Conservation (phyloP, 2,329 filamentous ascomycete species). For the Aspergillus ochraceoroseus region DNA sequence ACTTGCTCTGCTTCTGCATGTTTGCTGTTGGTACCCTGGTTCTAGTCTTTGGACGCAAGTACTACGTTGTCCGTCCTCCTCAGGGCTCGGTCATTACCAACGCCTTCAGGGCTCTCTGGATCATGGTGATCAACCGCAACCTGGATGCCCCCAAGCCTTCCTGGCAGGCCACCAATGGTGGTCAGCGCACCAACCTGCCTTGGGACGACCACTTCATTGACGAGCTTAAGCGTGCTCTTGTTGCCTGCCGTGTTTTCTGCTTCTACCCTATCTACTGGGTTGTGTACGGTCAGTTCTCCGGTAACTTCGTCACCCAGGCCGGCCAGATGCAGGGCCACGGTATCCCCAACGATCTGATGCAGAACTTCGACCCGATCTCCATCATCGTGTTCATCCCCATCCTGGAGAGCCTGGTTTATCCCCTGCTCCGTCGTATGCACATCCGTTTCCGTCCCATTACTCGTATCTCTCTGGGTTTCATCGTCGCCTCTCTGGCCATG, state of each 20-base stretch:
- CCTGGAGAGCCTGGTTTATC: conserved; percentile 65
- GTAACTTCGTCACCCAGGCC: conserved; percentile 63
- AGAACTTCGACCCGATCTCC: conserved; percentile 70
- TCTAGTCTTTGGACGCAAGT: conserved; percentile 46
- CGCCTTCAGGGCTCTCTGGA: conserved; percentile 58
- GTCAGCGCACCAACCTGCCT: conserved; percentile 39
- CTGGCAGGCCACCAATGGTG: conserved; percentile 54
- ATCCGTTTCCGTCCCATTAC: conserved; percentile 70
- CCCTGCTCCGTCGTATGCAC: conserved; percentile 57
- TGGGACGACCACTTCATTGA: conserved; percentile 70
- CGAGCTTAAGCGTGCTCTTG: conserved; percentile 61
- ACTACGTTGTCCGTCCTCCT: conserved; percentile 47
- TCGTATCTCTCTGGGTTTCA: conserved; percentile 67
- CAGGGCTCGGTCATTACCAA: conserved; percentile 62
- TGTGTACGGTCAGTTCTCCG: conserved; percentile 63
- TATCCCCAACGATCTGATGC: conserved; percentile 71
- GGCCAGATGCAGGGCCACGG: conserved; percentile 60
- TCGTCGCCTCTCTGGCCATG: conserved; percentile 59
- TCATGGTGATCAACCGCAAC: conserved; percentile 50
- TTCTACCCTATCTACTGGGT: conserved; percentile 68
- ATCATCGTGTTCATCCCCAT: conserved; percentile 71
- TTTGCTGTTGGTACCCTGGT: conserved; percentile 59
- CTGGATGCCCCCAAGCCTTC: conserved; percentile 63
- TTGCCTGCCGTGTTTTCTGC: conserved; percentile 66
- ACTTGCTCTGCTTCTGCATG: conserved; percentile 57